These are phyloP conservation scores for Lomentospora prolificans DNA, from an alignment of 2,329 filamentous ascomycete species.

Conservation along the genomic window DNA sequence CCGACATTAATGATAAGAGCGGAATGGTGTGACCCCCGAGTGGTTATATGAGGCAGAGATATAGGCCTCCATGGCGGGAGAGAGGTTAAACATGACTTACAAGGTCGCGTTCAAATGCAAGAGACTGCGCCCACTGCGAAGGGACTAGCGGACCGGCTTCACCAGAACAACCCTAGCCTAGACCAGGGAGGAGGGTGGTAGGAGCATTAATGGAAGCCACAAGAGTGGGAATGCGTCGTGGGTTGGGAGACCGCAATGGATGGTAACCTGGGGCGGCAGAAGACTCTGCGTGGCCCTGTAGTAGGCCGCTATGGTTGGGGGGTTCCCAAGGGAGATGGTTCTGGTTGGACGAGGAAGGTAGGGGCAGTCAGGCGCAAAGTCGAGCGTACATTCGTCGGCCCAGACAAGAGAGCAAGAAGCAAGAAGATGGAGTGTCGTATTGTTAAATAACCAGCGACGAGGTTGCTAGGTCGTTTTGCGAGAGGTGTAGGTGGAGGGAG, in stretches of 20 bases:
- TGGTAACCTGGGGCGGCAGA: too few relatives aligned
- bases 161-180: neutral
- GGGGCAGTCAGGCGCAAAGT: too few relatives aligned
- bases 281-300: too few relatives aligned
- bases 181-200: neutral
- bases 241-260: neutral
- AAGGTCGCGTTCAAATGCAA: neutral
- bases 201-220: neutral
- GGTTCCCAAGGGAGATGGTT: too few relatives aligned
- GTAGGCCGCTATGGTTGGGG: too few relatives aligned
- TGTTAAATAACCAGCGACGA: neutral
- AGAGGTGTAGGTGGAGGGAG: neutral
- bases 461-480: neutral
- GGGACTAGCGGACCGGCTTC: neutral
- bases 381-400: too few relatives aligned
- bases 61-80: neutral
- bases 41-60: slow-evolving; percentile 1
- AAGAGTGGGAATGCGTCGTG: neutral
- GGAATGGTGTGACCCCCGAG: neutral
- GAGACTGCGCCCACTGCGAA: neutral
- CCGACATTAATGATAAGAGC: neutral
- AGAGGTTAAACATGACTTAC: neutral
- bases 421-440: neutral
- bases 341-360: too few relatives aligned
- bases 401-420: neutral